Base-by-base conservation (phyloP, 495 filamentous ascomycete genomes). In the Melanomma pulvis-pyrius region DNA sequence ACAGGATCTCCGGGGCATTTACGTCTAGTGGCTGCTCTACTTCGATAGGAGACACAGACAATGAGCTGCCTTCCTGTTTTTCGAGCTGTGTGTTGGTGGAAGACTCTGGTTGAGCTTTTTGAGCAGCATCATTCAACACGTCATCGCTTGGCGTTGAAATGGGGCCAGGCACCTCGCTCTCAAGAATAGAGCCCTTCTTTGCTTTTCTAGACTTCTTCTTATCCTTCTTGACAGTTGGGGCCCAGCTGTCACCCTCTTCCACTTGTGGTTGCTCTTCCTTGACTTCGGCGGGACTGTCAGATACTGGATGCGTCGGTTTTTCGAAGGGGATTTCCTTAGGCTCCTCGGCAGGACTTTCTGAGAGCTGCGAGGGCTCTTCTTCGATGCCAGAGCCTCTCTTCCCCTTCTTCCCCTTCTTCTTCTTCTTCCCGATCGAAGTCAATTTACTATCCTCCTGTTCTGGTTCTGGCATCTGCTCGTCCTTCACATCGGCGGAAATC, bases 161-260 rank as follows among this genome's bases (percentile, higher is more conserved):
- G 22, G 58, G 21, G 12, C 6, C 44, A 5, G n/a, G 3, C 25
- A 15, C 15, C 48, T 50, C 48, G 21, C 4, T 52, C 7, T 52
- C 19, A 8, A 30, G 8, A 55, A 30, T 44, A 44, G 39, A 52
- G 46, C 39, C 39, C n/a, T 15, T 12, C 13, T 44, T 44, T 4
- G 5, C 30, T 12, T 34, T 34, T 12, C 12, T 34, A 12, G 30
- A 34, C 30, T 34, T 34, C 30, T 34, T 34, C 70, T 70, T 75
- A 1, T 30, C 58, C 51, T 74, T 75, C 70, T 74, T 75, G 5
- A 60, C 56, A n/a, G 24, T 1, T 0, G 58, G 58, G 2, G 39
- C 30, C 19, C 62, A 59, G 11, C 60, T 56, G 11, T 24, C 46
- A 9, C 7, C 25, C 11, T 5, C 30, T 34, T 34, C 30, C 5